Conservation (phyloP, 2,329 filamentous ascomycete species). For the Xylogone sp. region DNA sequence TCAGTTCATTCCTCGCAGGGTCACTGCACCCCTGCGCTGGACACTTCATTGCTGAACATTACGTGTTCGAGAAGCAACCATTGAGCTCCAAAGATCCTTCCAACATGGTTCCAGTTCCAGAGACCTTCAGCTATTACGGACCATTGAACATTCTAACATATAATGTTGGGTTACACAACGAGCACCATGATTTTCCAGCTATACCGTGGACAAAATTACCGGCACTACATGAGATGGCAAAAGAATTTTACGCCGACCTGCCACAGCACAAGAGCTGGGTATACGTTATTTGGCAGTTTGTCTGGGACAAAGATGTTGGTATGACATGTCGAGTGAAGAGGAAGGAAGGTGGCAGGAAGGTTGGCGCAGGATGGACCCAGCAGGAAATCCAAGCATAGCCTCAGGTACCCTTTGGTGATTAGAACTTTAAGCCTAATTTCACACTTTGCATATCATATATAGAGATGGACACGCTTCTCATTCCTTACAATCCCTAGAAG, state of each 20-base stretch:
- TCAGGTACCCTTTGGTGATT: neutral
- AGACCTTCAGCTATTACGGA: conserved; percentile 97
- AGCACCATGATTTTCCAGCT: conserved; percentile 98
- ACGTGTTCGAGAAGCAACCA: conserved; percentile 65
- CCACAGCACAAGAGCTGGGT: conserved; percentile 88
- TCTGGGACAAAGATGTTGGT: conserved; percentile 84
- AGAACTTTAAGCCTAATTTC: neutral
- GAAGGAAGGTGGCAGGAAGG: conserved; percentile 66
- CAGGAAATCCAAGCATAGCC: conserved; percentile 63
- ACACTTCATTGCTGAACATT: conserved; percentile 98
- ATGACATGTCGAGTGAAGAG: conserved; percentile 92
- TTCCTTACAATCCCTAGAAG: neutral
- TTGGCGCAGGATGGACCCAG: conserved; percentile 62
- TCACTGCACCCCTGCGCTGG: conserved; percentile 91
- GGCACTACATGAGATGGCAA: conserved; percentile 71
- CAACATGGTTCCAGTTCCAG: conserved; percentile 63
- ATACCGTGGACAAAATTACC: conserved; percentile 90
- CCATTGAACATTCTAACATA: conserved; percentile 89
- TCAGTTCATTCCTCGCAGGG: conserved; percentile 90
- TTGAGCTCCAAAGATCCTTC: conserved; percentile 50
- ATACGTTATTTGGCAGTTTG: conserved; percentile 92
- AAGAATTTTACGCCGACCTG: conserved; percentile 87
- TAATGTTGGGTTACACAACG: conserved; percentile 97
- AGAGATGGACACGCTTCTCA: neutral
- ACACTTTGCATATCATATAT: neutral